phyloP scores from a whole-genome alignment of 2,329 filamentous ascomycete genomes.

The Hypoxylon sp. region DNA sequence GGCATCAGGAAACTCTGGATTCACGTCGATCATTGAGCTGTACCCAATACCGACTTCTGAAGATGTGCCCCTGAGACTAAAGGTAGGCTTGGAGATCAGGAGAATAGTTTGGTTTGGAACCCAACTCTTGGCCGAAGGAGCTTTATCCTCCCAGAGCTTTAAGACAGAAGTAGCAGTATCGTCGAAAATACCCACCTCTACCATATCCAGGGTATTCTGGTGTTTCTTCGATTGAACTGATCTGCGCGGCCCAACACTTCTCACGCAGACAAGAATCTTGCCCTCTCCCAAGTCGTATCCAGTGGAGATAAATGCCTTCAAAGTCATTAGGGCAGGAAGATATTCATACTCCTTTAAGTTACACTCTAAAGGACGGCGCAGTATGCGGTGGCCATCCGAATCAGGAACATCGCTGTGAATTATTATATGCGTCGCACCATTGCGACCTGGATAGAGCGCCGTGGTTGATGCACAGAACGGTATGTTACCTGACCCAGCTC shows the following conservation, averaged over 20 bases:
- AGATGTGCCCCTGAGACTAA: constrained; percentile 23
- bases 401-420: constrained; percentile 62
- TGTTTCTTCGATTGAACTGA: constrained; percentile 64
- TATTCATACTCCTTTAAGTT: constrained; percentile 46
- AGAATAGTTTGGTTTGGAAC: constrained; percentile 64
- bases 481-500: constrained; percentile 51
- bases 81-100: constrained; percentile 63
- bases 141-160: constrained; percentile 69
- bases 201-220: constrained; percentile 61
- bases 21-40: constrained; percentile 67
- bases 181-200: constrained; percentile 70
- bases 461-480: constrained; percentile 65
- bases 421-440: constrained; percentile 67
- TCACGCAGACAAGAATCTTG: constrained; percentile 71
- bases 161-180: constrained; percentile 68
- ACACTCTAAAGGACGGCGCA: constrained; percentile 64
- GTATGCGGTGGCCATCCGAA: constrained; percentile 59
- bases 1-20: constrained; percentile 68
- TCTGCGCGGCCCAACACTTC: constrained; percentile 68
- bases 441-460: constrained; percentile 71
- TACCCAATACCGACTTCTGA: constrained; percentile 55
- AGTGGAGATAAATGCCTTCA: constrained; percentile 68
- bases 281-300: constrained; percentile 67
- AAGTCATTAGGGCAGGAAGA: constrained; percentile 68
- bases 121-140: constrained; percentile 62